Evolutionary conservation across 148 eudicot species (phyloP).

Genomic region (Mesembryanthemum crystallinum): DNA sequence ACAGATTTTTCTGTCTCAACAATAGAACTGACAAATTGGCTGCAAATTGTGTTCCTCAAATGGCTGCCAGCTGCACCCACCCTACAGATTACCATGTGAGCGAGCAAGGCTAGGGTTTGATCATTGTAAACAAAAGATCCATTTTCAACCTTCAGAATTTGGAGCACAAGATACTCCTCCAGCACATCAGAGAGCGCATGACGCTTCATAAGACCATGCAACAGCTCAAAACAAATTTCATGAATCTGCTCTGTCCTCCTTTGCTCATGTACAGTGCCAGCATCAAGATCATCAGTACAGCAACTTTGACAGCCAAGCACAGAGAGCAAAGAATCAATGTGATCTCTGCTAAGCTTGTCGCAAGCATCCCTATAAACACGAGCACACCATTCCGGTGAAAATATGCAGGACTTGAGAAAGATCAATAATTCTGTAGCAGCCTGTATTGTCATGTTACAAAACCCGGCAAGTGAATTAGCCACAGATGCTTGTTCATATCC

Average conservation of each 20-base stretch:
- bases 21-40: constrained; percentile 53
- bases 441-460: constrained; percentile 65
- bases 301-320: constrained; percentile 51
- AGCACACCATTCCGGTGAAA: constrained; percentile 70
- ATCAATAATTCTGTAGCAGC: constrained; percentile 63
- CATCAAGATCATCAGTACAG: constrained; percentile 56
- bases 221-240: constrained; percentile 71
- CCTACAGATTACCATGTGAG: constrained; percentile 56
- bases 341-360: constrained; percentile 48
- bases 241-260: constrained; percentile 57
- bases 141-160: constrained; percentile 63
- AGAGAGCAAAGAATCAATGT: constrained; percentile 66
- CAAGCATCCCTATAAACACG: constrained; percentile 61
- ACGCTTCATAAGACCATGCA: constrained; percentile 55
- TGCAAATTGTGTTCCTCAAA: constrained; percentile 62
- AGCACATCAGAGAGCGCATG: constrained; percentile 57
- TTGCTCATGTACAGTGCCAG: constrained; percentile 46
- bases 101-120: constrained; percentile 79
- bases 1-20: constrained; percentile 54
- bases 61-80: constrained; percentile 66
- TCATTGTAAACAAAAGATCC: constrained; percentile 69
- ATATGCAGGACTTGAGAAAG: constrained; percentile 60
- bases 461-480: constrained; percentile 43
- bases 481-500: constrained; percentile 67
- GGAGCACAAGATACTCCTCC: constrained; percentile 68